Evolutionary conservation across 192 early-diverging fungal species (phyloP), one percentile per base, ranked within the genome.

Genomic region (Podila horticola): DNA sequence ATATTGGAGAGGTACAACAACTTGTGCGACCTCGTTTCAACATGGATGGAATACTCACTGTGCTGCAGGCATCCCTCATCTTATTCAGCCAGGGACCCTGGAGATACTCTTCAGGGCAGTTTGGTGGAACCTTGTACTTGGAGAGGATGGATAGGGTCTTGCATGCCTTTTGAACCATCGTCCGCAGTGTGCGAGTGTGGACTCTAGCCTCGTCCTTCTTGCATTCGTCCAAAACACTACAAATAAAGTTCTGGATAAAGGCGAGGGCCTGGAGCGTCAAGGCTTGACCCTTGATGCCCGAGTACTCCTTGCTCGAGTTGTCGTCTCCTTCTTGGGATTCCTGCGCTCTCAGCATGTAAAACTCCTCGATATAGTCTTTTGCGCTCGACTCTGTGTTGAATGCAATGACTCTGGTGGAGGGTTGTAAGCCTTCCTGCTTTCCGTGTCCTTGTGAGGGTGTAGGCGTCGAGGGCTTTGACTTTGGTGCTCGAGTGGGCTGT

Each of bases 321-420:
- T 64, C 60, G 8, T 58, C 30, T 15, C 13, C 60, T 34, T 69
- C 66, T 12, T 69, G 36, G 11, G 66, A 3, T 41, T 73, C 58
- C 41, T 65, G 70, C 58, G 60, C 61, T 49, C 31, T 64, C 34
- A 72, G 67, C 63, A 74, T 67, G 57, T 88, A 89, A 62, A 83
- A 89, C 17, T 86, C 84, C n/a, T 82, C 75, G 17, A 85, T 83
- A 57, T 89, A 89, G 20, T 83, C 83, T 36, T 86, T 62, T 26
- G 82, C 75, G 64, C 81, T 74, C 59, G 74, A 84, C 24, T 74
- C 83, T 7, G 71, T 0, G 9, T 65, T 64, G 50, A 88, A 89
- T 61, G 86, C 41, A 11, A 73, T 48, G 13, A 71, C 38, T 24
- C 71, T 66, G 2, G 79, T 49, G 30, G 51, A 15, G 0, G 64